phyloP scores from a whole-genome alignment of 2,329 filamentous ascomycete species.

The Microcyclospora tardicrescens region DNA sequence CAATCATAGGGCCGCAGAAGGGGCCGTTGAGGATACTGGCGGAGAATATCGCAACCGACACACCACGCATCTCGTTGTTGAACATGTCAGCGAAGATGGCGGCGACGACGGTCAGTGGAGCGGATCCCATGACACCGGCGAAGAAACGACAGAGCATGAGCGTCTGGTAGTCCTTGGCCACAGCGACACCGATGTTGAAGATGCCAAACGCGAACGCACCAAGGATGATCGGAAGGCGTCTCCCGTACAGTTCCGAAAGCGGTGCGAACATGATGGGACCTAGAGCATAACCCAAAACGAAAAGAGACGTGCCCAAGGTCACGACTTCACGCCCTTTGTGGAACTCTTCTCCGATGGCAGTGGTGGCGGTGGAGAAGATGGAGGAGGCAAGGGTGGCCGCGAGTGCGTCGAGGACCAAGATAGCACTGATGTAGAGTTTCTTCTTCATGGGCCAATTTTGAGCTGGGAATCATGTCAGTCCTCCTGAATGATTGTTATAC shows the following conservation, averaged over 20 bases:
- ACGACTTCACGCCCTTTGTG: conserved; percentile 28
- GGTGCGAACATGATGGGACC: conserved; percentile 37
- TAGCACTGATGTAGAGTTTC: conserved; percentile 54
- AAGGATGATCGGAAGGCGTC: conserved; percentile 20
- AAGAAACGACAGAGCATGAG: conserved; percentile 28
- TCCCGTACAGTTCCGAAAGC: conserved; percentile 28
- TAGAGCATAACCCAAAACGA: conserved; percentile 27
- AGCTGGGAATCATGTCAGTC: conserved; percentile 40
- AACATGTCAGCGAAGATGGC: conserved; percentile 33
- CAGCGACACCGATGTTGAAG: conserved; percentile 37
- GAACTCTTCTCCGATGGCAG: conserved; percentile 29
- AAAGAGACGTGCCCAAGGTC: conserved; percentile 26
- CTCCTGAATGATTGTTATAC: too few relatives aligned
- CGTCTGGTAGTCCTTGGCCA: conserved; percentile 26
- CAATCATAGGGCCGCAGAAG: conserved; percentile 7
- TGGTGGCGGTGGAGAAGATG: conserved; percentile 28
- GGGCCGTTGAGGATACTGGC: conserved; percentile 20
- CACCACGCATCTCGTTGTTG: conserved; percentile 18
- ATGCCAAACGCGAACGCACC: conserved; percentile 23
- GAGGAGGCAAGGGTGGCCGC: conserved; percentile 49
- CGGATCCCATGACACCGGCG: conserved; percentile 24
- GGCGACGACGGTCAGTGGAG: conserved; percentile 35
- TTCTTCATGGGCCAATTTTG: conserved; percentile 76
- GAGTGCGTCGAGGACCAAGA: conserved; percentile 61
- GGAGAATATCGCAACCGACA: conserved; percentile 25